Base-by-base conservation (phyloP, 345 rosid species). In the Bruguiera gymnorhiza region DNA sequence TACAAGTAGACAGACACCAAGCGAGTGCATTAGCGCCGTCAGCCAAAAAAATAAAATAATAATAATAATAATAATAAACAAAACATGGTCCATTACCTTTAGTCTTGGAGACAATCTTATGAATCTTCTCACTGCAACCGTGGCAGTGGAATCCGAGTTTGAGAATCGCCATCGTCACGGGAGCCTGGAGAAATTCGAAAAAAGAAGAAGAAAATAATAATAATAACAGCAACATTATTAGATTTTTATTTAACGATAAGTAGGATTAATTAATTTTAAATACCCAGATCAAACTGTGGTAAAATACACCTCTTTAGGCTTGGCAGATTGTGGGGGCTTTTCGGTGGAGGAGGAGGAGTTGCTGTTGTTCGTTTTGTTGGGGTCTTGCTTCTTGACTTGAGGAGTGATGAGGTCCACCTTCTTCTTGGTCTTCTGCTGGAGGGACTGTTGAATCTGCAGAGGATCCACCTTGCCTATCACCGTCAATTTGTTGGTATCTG, bases 381-480 rank as follows among this genome's bases (percentile, higher is more conserved):
- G 30, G 24, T 75, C 74, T 31, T 81, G 91, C 67, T 91, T 92
- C 82, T 86, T 90, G 50, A 86, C 83, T 54, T 83, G 93, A 8
- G 97, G 97, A 70, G 94, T 92, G 61, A 95, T 29, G 23, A 94
- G 81, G 50, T 89, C 94, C 7, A 90, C 80, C 59, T 81, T 84
- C 86, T 90, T 95, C 76, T 75, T 85, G 21, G 82, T 81, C 74
- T 79, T 85, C 43, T 58, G 70, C 68, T 75, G 80, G 60, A 93
- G 69, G 48, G 63, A 76, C 58, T 88, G 89, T 31, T 75, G 74
- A 60, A 90, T 60, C 24, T 80, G 68, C 7, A 58, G 50, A 2
- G 99, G 98, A 70, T 95, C 91, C 19, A 88, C 87, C 79, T 88
- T 79, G 3, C 99, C 99, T 29, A 60, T 76, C 56, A 92, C 97